phyloP scores from a whole-genome alignment of 2,329 filamentous ascomycete genomes.

The Emergomyces africanus region DNA sequence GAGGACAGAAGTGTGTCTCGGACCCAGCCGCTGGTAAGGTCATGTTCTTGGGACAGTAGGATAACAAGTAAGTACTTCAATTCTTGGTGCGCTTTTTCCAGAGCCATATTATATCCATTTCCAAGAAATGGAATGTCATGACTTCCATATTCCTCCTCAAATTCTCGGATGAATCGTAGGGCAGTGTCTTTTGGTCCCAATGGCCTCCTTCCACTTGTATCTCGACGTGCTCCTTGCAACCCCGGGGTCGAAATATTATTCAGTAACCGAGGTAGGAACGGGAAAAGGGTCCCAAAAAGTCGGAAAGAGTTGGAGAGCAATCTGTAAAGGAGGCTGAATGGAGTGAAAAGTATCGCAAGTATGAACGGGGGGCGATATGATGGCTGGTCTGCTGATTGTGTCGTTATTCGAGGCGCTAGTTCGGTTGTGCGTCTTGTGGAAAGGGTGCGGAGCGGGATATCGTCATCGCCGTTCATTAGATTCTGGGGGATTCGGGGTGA shows the following conservation, averaged over 20 bases:
- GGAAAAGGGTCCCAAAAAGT: slow-evolving; percentile 63
- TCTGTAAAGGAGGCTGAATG: slow-evolving; percentile 65
- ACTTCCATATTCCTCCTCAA: slow-evolving; percentile 81
- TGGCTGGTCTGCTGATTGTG: slow-evolving; percentile 53
- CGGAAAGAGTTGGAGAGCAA: slow-evolving; percentile 55
- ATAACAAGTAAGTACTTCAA: slow-evolving; percentile 85
- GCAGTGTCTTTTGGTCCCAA: slow-evolving; percentile 79
- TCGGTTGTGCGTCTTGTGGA: slow-evolving; percentile 34
- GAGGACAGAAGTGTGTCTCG: slow-evolving; percentile 66
- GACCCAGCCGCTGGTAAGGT: slow-evolving; percentile 74
- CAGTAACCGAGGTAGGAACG: slow-evolving; percentile 59
- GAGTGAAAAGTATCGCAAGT: slow-evolving; percentile 64
- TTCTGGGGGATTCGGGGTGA: slow-evolving; percentile 58
- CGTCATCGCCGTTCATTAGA: slow-evolving; percentile 48
- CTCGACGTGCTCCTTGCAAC: slow-evolving; percentile 32
- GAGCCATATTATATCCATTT: slow-evolving; percentile 79
- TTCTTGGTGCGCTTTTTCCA: slow-evolving; percentile 81
- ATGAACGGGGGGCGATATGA: slow-evolving; percentile 61
- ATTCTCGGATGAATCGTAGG: slow-evolving; percentile 77
- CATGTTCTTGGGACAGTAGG: slow-evolving; percentile 82
- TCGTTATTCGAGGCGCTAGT: slow-evolving; percentile 74
- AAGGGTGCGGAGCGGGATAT: slow-evolving; percentile 34
- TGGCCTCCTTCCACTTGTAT: slow-evolving; percentile 57
- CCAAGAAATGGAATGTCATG: slow-evolving; percentile 62
- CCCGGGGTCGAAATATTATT: slow-evolving; percentile 36